phyloP scores from a whole-genome alignment of 208 protist species.

The Angomonas deanei region DNA sequence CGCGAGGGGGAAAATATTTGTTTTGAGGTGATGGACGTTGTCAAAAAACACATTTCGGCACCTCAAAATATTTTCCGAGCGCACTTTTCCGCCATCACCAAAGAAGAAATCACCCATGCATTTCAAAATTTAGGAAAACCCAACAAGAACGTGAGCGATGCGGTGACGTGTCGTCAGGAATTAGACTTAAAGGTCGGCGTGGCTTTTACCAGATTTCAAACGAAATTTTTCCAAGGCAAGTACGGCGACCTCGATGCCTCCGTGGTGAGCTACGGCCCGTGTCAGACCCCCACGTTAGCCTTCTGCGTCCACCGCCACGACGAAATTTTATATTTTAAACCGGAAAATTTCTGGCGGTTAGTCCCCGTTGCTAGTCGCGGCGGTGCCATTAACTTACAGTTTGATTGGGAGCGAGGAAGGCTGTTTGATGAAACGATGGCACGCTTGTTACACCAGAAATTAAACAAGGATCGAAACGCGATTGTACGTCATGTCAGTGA shows the following conservation, averaged over 20 bases:
- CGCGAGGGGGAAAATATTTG: conserved; percentile 97
- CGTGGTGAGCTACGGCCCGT: conserved; percentile 95
- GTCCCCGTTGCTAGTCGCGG: conserved; percentile 62
- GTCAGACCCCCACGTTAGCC: conserved; percentile 94
- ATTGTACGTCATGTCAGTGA: conserved; percentile 57
- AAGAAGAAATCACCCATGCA: conserved; percentile 75
- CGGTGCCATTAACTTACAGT: conserved; percentile 44
- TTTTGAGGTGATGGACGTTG: conserved; percentile 94
- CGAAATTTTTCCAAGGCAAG: conserved; percentile 84
- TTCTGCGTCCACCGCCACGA: conserved; percentile 93
- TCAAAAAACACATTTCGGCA: conserved; percentile 44
- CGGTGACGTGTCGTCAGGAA: conserved; percentile 94
- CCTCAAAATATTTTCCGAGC: conserved; percentile 81
- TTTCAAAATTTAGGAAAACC: conserved; percentile 82
- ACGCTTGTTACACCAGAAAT: conserved; percentile 57
- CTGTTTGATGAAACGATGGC: conserved; percentile 89
- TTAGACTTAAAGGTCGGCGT: conserved; percentile 95
- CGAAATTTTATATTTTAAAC: conserved; percentile 89
- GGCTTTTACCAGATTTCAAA: conserved; percentile 93
- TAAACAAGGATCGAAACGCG: conserved; percentile 46
- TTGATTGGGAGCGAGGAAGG: conserved; percentile 87
- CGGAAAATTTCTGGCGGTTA: conserved; percentile 86
- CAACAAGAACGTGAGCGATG: conserved; percentile 87
- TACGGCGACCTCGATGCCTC: conserved; percentile 88
- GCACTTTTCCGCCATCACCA: conserved; percentile 90